Evolutionary conservation across 2,329 filamentous ascomycete genomes (phyloP).

Genomic region (Cladosporium austrohemisphaericum): DNA sequence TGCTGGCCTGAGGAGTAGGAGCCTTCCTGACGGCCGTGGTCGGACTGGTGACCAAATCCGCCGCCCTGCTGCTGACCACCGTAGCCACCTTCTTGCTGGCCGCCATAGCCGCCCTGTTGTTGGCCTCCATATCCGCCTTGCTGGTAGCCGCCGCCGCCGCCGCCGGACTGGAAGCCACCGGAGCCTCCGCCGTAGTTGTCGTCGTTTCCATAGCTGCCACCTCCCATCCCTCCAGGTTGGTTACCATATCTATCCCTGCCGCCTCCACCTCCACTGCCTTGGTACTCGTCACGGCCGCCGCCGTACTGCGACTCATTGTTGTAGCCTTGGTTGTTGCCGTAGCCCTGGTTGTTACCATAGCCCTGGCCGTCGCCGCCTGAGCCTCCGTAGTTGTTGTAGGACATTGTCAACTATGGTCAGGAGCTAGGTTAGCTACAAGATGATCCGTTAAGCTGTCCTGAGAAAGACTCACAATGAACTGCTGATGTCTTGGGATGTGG

Average conservation of each 20-base stretch:
- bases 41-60: slow-evolving; percentile 29
- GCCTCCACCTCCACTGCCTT: slow-evolving; percentile 12
- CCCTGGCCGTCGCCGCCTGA: slow-evolving; percentile 10
- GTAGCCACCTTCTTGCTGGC: slow-evolving; percentile 23
- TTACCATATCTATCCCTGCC: slow-evolving; percentile 17
- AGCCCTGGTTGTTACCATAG: slow-evolving; percentile 1
- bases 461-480: neutral
- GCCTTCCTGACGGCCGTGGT: slow-evolving; percentile 28
- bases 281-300: slow-evolving; percentile 10
- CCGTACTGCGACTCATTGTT: slow-evolving; percentile 15
- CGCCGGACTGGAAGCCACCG: slow-evolving; percentile 19
- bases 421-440: neutral
- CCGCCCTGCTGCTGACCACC: slow-evolving; percentile 21
- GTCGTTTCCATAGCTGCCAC: slow-evolving; percentile 10
- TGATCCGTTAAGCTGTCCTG: too few species aligned
- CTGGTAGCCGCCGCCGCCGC: slow-evolving; percentile 17
- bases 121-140: slow-evolving; percentile 16
- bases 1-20: slow-evolving; percentile 27
- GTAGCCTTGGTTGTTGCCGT: neutral
- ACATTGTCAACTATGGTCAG: neutral
- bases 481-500: too few species aligned
- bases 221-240: slow-evolving; percentile 8
- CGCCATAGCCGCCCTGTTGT: slow-evolving; percentile 20
- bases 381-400: slow-evolving; percentile 20
- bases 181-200: slow-evolving; percentile 18